Evolutionary conservation across 441 rosid genomes (phyloP), one percentile per base, ranked within the genome.

Genomic region (Daphne laureola): DNA sequence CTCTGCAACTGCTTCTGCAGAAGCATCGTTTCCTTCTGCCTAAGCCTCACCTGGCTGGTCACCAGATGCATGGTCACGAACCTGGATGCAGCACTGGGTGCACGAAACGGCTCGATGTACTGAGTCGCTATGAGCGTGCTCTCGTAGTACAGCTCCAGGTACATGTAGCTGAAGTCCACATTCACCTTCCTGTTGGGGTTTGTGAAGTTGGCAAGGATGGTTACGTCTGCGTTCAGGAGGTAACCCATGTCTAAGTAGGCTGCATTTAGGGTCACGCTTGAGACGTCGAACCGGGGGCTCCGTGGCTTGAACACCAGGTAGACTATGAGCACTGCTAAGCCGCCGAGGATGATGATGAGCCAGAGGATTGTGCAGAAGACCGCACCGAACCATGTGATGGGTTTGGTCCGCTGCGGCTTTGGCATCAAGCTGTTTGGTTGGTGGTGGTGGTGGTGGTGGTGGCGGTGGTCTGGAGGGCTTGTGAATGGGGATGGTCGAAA

Each of bases 291-390:
- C 53, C 66, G 66, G 0, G 95, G 98, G 59, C 68, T 75, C 14
- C 66, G 73, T 12, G 98, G 98, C 49, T 95, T 89, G 62, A 79
- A 88, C 41, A 77, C 61, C 17, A 92, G 84, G 66, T 92, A 86
- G 17, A 88, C 73, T 14, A 86, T 53, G 65, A 92, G 95, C 47
- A 86, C 78, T 14, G 75, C 56, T 48, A 80, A 62, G 57, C 95
- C 96, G 21, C 79, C 72, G 0, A 83, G 53, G 46, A 88, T 73
- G 53, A 91, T 57, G 53, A 82, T 53, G 14, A 82, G 47, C 68
- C 75, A 69, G 56, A 85, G 77, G 16, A 86, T 66, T 43, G 84
- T 78, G 45, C 96, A 87, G 64, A 83, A 79, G 21, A 65, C 59
- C 40, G 81, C 86, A 5, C 57, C 73, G 27, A 71, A 51, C 77